Base-by-base conservation (phyloP, 176 grass and related monocot genomes). In the Aegilops sharonensis region DNA sequence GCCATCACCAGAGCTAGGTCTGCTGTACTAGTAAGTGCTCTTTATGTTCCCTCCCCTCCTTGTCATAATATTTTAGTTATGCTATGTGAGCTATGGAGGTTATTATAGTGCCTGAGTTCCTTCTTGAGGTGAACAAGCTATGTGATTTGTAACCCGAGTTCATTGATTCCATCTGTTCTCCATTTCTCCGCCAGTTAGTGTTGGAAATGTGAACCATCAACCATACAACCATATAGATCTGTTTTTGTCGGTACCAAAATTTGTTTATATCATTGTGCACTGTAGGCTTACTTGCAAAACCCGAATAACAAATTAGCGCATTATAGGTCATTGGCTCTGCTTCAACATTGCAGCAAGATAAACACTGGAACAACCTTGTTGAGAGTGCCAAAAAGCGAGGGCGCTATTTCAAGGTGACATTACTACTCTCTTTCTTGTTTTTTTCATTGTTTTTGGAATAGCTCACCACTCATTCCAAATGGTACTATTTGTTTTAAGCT, bases 1-100 rank as follows among this genome's bases (percentile, higher is more conserved):
- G 93, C 89, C 61, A 95, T 98, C 81, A 98, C 95, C 24, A 92
- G 95, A 92, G 95, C 95, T 81, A 95, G 88, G 84, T 92, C 95
- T 42, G 85, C 95, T 37, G 91, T 98, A 48, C 83, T 98, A 36
- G 95, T 92, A 94, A 91, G 79, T 43, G 9, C 27, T 81, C 39
- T 40, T 78, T 87, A 12, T 63, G 69, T 52, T 61, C 72, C 24
- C 24, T 40, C 24, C 12, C 11, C 21, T 42, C 20, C 7, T 48
- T 13, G 45, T 48, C 45, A 48, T 48, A 48, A 48, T 48, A 21
- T 68, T 40, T 52, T 74, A 56, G 67, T 57, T 82, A 30, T 87
- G 45, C 27, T 6, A 35, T 75, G 11, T 62, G 54, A 63, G 39
- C 29, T 87, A 17, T 47, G n/a, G 12, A 47, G 40, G 11, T 27